Evolutionary conservation across 306 rosid species (phyloP).

Genomic region (Begonia masoniana): DNA sequence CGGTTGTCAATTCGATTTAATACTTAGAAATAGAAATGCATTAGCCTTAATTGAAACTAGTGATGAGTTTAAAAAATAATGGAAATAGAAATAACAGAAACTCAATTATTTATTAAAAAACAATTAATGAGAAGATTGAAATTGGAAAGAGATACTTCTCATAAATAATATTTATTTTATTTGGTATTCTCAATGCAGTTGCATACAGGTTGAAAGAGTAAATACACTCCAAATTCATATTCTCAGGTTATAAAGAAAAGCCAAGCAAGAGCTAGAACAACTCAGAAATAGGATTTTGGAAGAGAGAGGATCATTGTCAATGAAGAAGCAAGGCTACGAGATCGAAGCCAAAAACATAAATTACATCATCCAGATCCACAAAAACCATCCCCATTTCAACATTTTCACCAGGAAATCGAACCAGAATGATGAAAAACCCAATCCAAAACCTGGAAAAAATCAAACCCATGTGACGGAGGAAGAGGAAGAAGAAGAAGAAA

Average conservation of each 20-base stretch:
- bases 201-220: background rate
- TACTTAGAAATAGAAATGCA: too few species aligned
- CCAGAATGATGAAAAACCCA: conserved; percentile 12
- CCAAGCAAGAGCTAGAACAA: background rate
- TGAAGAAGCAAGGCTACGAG: conserved; percentile 72
- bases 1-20: too few species aligned
- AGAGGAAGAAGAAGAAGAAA: conserved; percentile 17
- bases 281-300: background rate
- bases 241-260: background rate
- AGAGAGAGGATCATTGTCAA: conserved; percentile 10
- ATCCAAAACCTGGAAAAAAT: background rate
- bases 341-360: conserved; percentile 62
- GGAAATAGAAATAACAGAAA: too few species aligned
- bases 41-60: too few species aligned
- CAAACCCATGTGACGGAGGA: background rate
- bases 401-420: conserved; percentile 28
- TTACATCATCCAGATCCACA: conserved; percentile 46
- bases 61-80: too few species aligned
- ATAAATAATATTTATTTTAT: background rate
- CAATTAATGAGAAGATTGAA: too few species aligned
- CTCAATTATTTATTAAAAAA: too few species aligned
- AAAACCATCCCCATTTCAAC: conserved; percentile 29
- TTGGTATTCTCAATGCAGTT: background rate
- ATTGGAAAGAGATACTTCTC: too few species aligned
- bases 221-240: background rate